Evolutionary conservation across 176 grass and related monocot species (phyloP).

Genomic region (Avena insularis): DNA sequence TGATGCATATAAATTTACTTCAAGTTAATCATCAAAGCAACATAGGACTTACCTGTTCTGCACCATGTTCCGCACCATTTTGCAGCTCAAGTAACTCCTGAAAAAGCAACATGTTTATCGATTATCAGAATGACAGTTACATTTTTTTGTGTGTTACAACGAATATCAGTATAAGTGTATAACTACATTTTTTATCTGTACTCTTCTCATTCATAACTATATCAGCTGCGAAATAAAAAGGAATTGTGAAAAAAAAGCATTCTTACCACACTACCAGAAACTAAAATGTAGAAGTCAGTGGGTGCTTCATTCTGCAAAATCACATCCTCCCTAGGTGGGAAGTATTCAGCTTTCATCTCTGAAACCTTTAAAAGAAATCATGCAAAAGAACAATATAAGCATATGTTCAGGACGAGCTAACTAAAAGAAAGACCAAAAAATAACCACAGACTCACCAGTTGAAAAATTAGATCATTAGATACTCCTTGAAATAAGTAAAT

Average conservation of each 20-base stretch:
- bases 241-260: not conserved
- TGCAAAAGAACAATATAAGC: constrained; percentile 43
- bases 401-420: constrained; percentile 14
- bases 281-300: constrained; percentile 97
- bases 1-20: constrained; percentile 37
- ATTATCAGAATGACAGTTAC: constrained; percentile 40
- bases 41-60: constrained; percentile 62
- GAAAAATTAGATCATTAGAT: constrained; percentile 90
- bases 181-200: constrained; percentile 17
- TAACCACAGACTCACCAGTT: constrained; percentile 61
- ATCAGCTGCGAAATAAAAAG: constrained; percentile 31
- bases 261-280: constrained; percentile 79
- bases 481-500: constrained; percentile 84
- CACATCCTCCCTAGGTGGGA: constrained; percentile 97
- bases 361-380: constrained; percentile 65
- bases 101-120: constrained; percentile 46
- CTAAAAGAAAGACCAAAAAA: not conserved
- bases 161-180: constrained; percentile 35
- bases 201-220: not conserved
- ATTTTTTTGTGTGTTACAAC: constrained; percentile 25
- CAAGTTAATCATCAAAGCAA: constrained; percentile 26
- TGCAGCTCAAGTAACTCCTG: constrained; percentile 75
- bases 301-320: constrained; percentile 98
- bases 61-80: constrained; percentile 55
- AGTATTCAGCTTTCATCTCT: constrained; percentile 98